Percentiles rank a stretch among this genome's conserved stretches.
Conservation (phyloP, 306 rosid genomes). For the Pterocarpus macrocarpus region DNA sequence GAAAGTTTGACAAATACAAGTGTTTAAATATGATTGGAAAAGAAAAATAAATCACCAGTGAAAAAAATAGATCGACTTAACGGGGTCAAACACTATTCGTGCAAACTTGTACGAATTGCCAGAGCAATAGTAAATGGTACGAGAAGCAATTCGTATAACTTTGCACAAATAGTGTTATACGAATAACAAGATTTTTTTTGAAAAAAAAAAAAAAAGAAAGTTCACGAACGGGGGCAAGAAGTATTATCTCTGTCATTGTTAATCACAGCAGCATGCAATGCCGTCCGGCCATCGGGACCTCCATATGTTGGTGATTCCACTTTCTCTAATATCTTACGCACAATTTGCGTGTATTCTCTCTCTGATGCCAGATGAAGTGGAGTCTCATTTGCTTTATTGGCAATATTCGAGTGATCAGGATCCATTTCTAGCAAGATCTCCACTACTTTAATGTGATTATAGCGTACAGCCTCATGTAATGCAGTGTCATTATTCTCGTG, state of each 20-base stretch:
- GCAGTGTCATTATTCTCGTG: not conserved
- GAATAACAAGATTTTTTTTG: too few species aligned
- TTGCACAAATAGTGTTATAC: too few species aligned
- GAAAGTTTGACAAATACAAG: too few species aligned
- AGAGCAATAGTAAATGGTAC: too few species aligned
- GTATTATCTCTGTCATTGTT: not conserved
- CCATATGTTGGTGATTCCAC: not conserved
- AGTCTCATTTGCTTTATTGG: conserved; percentile 2
- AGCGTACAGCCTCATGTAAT: conserved; percentile 11
- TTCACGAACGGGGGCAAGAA: not conserved
- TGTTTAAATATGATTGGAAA: too few species aligned
- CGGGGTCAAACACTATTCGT: too few species aligned
- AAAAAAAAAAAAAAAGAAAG: too few species aligned
- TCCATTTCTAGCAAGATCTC: not conserved
- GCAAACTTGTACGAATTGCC: too few species aligned
- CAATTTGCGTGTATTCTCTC: not conserved
- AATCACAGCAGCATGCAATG: conserved; percentile 20
- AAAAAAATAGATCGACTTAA: too few species aligned
- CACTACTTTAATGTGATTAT: not conserved
- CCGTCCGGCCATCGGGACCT: conserved; percentile 7
- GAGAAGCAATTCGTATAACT: too few species aligned
- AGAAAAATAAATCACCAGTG: too few species aligned
- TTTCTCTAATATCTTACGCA: not conserved
- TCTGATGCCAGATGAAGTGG: conserved; percentile 19
- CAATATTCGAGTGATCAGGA: not conserved